These are phyloP conservation scores for Fusarium pilosicola DNA, from an alignment of 2,329 filamentous ascomycete species.

Conservation along the genomic window DNA sequence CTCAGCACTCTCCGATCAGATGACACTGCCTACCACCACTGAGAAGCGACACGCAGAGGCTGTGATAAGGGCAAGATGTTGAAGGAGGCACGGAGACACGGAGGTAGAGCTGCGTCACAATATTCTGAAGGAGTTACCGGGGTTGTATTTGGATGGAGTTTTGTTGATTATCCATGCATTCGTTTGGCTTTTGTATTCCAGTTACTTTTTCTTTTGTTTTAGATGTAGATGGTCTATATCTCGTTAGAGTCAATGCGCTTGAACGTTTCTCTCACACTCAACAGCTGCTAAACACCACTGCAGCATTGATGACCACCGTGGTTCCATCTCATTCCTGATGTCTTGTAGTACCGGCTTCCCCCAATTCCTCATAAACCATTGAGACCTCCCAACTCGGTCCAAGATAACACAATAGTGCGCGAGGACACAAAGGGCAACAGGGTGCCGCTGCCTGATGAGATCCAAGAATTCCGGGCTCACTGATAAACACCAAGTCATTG, in stretches of 20 bases:
- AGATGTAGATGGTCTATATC: background rate
- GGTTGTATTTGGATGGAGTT: background rate
- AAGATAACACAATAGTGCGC: slow-evolving; percentile 32
- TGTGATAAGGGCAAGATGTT: background rate
- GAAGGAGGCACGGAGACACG: background rate
- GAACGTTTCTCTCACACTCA: background rate
- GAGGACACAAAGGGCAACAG: slow-evolving; percentile 20
- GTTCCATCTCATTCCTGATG: slow-evolving; percentile 5
- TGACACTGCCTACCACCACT: background rate
- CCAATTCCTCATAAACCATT: slow-evolving; percentile 33
- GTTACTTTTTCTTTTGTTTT: background rate
- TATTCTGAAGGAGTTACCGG: background rate
- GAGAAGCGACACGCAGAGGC: background rate
- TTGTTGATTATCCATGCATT: background rate
- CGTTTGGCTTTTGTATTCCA: background rate
- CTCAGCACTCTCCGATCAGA: background rate
- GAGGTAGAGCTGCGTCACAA: background rate
- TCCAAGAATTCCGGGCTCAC: slow-evolving; percentile 27
- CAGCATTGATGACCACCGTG: slow-evolving; percentile 1
- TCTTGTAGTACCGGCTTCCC: slow-evolving; percentile 13
- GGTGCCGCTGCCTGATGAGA: slow-evolving; percentile 23
- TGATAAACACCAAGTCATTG: slow-evolving; percentile 27
- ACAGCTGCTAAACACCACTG: slow-evolving; percentile 27
- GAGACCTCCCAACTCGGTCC: slow-evolving; percentile 3
- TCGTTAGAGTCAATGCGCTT: background rate